Evolutionary conservation across 768 basidiomycete species (phyloP), one percentile per base, ranked within the genome.

Genomic region (Tylopilus intermedius): DNA sequence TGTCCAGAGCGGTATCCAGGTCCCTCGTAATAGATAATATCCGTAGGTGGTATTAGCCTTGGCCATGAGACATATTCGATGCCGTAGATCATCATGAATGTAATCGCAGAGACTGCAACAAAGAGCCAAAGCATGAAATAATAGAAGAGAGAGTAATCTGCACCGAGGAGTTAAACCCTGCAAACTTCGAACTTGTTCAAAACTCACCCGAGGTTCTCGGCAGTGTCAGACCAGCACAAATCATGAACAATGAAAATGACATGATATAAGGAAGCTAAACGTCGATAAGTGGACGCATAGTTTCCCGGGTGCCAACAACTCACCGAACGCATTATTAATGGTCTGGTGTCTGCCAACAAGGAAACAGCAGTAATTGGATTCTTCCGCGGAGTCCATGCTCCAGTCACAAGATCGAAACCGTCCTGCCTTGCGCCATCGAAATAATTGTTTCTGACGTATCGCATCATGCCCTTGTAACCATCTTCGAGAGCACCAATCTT

Each of bases 1-100:
- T 81, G 76, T 5, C 74, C 81, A 5, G 90, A 86, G 33, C 89
- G 84, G 74, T 79, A 92, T 5, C 94, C 94, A 32, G 92, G 88
- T 14, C 96, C 96, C 45, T 79, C 76, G 68, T 97, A 99, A 64
- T 88, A 83, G 51, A 98, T 86, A 47, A 85, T 75, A 51, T 92
- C 89, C 27, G 75, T 73, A 4, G 86, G 83, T 0, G 91, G 88
- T 57, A 88, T 80, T 50, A 99, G 78, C 10, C 86, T 81, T 11
- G 96, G 96, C 90, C 94, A 97, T 14, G 88, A 81, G 50, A 99
- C 95, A 66, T 96, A 99, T 56, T 93, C 90, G 58, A 94, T 84
- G 35, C 94, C 95, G 69, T 95, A 80, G n/a, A 80, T 68, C 62
- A 85, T 58, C 58, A 98, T 92, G 72, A 89, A 94, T 42, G 73